Percentiles rank a stretch among this genome's conserved stretches.
Conservation (phyloP, 2,329 filamentous ascomycete species). For the Colletotrichum abscissum region DNA sequence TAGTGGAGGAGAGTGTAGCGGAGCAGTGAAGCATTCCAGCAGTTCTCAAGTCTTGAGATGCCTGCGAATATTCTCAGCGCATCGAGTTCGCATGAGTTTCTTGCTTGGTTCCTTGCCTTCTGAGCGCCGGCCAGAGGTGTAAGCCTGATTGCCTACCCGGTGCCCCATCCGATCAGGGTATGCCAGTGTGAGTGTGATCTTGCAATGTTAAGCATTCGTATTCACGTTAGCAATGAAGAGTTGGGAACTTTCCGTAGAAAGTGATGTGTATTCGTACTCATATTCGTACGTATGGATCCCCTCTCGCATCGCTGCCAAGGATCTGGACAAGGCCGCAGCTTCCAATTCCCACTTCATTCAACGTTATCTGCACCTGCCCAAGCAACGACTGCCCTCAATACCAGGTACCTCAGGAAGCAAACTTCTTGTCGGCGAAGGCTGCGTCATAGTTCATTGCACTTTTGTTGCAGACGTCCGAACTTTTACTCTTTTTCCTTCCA, state of each 20-base stretch:
- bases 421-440: neutral
- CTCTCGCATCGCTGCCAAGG: neutral
- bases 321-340: neutral
- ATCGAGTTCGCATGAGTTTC: neutral
- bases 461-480: neutral
- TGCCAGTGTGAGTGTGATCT: neutral
- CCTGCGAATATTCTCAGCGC: neutral
- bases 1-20: neutral
- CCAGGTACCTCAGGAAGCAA: neutral
- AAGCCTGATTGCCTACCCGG: neutral
- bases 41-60: neutral
- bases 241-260: neutral
- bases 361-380: neutral
- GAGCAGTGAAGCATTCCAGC: neutral
- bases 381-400: neutral
- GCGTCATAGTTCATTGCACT: conserved; percentile 1
- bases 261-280: neutral
- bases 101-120: neutral
- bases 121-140: neutral
- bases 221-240: neutral
- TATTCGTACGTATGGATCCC: neutral
- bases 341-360: conserved; percentile 8
- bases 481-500: neutral
- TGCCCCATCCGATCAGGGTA: neutral
- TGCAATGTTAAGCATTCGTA: neutral